Conservation (phyloP, 1,139 yeast species). For the Suhomyces yuchorum region DNA sequence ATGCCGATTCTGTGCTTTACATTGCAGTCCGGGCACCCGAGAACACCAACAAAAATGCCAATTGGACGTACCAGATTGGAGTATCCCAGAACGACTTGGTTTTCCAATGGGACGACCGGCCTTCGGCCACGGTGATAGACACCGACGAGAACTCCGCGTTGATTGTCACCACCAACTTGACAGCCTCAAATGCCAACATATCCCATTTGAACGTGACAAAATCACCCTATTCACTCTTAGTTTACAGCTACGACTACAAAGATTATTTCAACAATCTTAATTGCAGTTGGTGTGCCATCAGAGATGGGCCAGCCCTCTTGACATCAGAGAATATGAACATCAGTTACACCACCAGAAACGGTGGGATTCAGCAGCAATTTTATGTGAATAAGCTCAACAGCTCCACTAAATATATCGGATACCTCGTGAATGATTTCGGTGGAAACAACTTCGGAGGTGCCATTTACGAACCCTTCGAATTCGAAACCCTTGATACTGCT, state of each 20-base stretch:
- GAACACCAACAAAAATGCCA: slow-evolving; percentile 36
- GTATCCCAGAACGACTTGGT: slow-evolving; percentile 66
- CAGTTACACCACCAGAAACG: slow-evolving; percentile 51
- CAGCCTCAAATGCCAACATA: slow-evolving; percentile 24
- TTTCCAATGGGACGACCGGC: slow-evolving; percentile 67
- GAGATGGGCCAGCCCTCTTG: slow-evolving; percentile 46
- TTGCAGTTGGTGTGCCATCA: slow-evolving; percentile 75
- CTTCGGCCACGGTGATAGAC: slow-evolving; percentile 67
- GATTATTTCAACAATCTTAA: slow-evolving; percentile 46
- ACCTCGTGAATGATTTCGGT: slow-evolving; percentile 55
- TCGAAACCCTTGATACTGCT: slow-evolving; percentile 56
- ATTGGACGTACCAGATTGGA: slow-evolving; percentile 69
- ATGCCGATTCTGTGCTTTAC: slow-evolving; percentile 35
- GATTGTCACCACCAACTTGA: slow-evolving; percentile 64
- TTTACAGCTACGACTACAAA: slow-evolving; percentile 46
- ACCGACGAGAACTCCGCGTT: slow-evolving; percentile 73
- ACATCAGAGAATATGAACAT: slow-evolving; percentile 28
- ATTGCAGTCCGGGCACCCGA: slow-evolving; percentile 53
- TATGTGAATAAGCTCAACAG: slow-evolving; percentile 61
- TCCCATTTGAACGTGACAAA: slow-evolving; percentile 29
- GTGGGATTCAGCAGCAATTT: slow-evolving; percentile 59
- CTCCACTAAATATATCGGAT: slow-evolving; percentile 67
- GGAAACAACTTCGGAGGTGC: slow-evolving; percentile 61
- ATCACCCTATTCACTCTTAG: slow-evolving; percentile 46
- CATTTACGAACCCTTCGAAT: slow-evolving; percentile 58